phyloP scores from a whole-genome alignment of 2,329 filamentous ascomycete species.

The Sporothrix brasiliensis region DNA sequence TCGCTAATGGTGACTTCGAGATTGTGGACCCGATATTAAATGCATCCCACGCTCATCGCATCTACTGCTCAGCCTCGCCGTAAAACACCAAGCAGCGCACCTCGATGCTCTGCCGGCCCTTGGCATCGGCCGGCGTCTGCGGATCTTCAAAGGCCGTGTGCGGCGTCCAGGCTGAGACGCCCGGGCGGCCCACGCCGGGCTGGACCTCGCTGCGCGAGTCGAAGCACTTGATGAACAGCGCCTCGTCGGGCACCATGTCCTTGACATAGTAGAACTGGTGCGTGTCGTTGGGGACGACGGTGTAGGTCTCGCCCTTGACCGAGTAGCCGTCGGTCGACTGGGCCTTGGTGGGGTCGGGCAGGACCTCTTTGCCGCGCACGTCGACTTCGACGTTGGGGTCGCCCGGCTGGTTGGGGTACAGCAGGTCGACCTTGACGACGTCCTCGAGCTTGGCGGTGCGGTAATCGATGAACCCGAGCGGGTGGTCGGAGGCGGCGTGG shows the following conservation, averaged over 20 bases:
- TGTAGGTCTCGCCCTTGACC: conserved; percentile 63
- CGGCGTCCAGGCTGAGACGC: conserved; percentile 53
- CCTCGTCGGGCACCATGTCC: conserved; percentile 64
- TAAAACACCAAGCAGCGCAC: conserved; percentile 66
- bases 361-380: conserved; percentile 61
- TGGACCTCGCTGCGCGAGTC: conserved; percentile 51
- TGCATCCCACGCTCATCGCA: neutral
- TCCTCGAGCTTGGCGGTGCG: conserved; percentile 60
- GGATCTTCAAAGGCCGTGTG: conserved; percentile 62
- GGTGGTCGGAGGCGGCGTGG: conserved; percentile 63
- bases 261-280: conserved; percentile 69
- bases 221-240: conserved; percentile 57
- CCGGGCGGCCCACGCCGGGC: conserved; percentile 43
- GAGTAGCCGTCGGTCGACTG: conserved; percentile 63
- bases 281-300: conserved; percentile 57
- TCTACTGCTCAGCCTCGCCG: conserved; percentile 36
- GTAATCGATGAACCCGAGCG: conserved; percentile 68
- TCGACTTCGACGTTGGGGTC: conserved; percentile 45
- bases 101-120: conserved; percentile 63
- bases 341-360: conserved; percentile 52
- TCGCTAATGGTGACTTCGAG: neutral
- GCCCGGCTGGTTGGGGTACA: conserved; percentile 58
- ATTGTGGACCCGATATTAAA: neutral
- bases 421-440: conserved; percentile 62
- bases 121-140: conserved; percentile 52